Base-by-base conservation (phyloP, 1,284 basidiomycete species). In the Rhodofomes roseus region DNA sequence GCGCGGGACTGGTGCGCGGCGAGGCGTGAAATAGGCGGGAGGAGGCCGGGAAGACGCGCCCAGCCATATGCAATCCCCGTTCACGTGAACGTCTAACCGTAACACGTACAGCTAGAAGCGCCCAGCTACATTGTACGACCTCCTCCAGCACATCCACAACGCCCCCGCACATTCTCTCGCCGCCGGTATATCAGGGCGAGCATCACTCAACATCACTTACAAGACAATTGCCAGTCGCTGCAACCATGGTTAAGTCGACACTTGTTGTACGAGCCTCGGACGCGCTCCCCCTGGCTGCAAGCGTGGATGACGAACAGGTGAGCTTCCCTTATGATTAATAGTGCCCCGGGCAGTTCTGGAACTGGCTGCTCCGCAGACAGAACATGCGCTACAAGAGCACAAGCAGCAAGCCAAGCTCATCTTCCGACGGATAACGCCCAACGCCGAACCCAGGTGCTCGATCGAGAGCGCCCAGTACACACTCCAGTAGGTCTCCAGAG, bases 331-430 rank as follows among this genome's bases (percentile, higher is more conserved):
- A 8, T 20, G 31, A 8, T 25, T 5, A 23, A 18, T 25, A 25
- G 9, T 40, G 50, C 41, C 37, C 18, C 22, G 36, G 39, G 39
- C 52, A 6, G 25, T 7, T 36, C 31, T 41, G 31, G 31, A 31
- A 9, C 31, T 39, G 18, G 54, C 34, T 18, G 4, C 20, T 12
- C 46, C 46, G 54, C 70, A 97, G 94, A 96, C 92, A 64, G 96
- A 98, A 74, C 88, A 91, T 70, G 84, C 90, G 60, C 81, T 99
- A 53, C 93, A 95, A 68, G 96, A 98, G 76, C 95, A 98, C 83
- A 99, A 98, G 75, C 96, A 98, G 70, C 96, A 99, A 74, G 89
- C 95, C 53, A 99, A 99, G 76, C 84, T 98, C 68, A 90, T 99
- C 70, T 97, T 98, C 73, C 84, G 96, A 59, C 87, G 96, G 52